Evolutionary conservation across 768 basidiomycete genomes (phyloP), one percentile per base, ranked within the genome.

Genomic region (Leccinum subgranulosum): DNA sequence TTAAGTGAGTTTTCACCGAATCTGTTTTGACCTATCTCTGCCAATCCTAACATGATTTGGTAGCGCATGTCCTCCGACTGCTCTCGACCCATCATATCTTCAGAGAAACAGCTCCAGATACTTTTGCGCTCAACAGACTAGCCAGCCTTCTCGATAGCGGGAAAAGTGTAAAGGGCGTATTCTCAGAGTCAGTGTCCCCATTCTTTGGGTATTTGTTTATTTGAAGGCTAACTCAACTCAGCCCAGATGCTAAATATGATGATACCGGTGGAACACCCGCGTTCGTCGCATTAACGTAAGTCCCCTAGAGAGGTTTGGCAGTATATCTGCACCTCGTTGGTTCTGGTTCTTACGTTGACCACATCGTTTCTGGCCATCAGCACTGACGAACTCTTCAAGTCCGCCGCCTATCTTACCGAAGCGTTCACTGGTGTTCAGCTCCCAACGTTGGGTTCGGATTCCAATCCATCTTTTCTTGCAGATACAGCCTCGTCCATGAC

Each of bases 51-150:
- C 21, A 14, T 49, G 29, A 6, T 46, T 25, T 19, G 5, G 29
- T 17, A 90, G 89, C 84, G 4, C 90, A 91, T 64, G 79, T 83
- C 33, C 79, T 93, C 41, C 85, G 90, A 46, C 77, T 91, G 23
- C 79, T 92, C 47, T 88, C 89, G 11, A 89, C 90, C 0, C 88
- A 90, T 66, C 89, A 92, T 68, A 81, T 92, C 53, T 76, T 88
- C 31, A 77, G 79, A 43, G 91, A 93, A 69, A 76, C 82, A 3
- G 76, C 79, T 10, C 89, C 88, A 4, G 81, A 91, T 64, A 83
- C 86, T 6, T 93, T 92, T 63, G 77, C 87, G 8, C 78, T 83
- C 53, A 92, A 87, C 64, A 81, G 89, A 36, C 77, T 90, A 55
- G 85, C 86, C 4, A 84, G 84, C 9, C 72, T 85, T 12, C 72